Evolutionary conservation across 2,329 filamentous ascomycete genomes (phyloP).

Genomic region (Ceratocystis eucalypticola): DNA sequence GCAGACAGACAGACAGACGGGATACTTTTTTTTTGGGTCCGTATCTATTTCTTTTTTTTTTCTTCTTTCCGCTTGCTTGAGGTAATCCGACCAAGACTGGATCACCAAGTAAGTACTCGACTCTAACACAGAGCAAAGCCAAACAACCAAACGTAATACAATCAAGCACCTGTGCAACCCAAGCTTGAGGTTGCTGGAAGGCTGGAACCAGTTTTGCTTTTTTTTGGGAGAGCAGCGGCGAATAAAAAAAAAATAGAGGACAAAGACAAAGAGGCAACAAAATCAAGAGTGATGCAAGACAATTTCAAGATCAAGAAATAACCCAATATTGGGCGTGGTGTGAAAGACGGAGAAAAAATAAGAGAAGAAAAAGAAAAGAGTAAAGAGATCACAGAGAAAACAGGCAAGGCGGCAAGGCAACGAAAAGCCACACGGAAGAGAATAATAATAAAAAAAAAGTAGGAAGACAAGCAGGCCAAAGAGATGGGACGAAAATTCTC

Average conservation of each 20-base stretch:
- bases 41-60: background rate
- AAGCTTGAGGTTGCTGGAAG: background rate
- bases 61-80: background rate
- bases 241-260: background rate
- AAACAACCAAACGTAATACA: background rate
- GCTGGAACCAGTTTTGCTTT: background rate
- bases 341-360: background rate
- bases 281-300: background rate
- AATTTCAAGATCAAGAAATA: background rate
- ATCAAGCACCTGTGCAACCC: slow-evolving; percentile 3
- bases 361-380: background rate
- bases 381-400: slow-evolving; percentile 2
- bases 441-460: background rate
- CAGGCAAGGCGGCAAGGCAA: slow-evolving; percentile 6
- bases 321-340: background rate
- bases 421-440: background rate
- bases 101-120: background rate
- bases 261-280: background rate
- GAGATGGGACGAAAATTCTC: slow-evolving; percentile 8
- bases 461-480: background rate
- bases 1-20: background rate
- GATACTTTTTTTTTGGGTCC: background rate
- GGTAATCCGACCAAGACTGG: background rate
- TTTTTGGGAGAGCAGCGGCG: background rate
- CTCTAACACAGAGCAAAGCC: background rate